phyloP scores from a whole-genome alignment of 2,329 filamentous ascomycete genomes.

The Conoideocrella luteorostrata region DNA sequence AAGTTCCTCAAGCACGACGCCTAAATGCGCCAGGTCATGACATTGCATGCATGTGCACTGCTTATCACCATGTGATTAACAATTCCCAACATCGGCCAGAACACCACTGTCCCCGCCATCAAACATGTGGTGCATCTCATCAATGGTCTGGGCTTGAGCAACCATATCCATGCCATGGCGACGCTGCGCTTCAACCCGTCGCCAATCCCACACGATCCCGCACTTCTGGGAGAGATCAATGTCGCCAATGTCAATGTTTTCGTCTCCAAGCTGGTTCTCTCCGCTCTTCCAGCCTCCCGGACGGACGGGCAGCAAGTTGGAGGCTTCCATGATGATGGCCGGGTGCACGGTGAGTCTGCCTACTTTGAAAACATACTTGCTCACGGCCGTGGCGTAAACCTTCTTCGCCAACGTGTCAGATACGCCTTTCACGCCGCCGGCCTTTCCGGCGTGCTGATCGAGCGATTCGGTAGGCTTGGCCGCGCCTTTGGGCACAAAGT shows the following conservation, averaged over 20 bases:
- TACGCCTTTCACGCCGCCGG: slow-evolving; percentile 29
- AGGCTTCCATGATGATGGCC: slow-evolving; percentile 63
- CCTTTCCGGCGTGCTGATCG: slow-evolving; percentile 36
- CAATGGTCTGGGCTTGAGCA: no score
- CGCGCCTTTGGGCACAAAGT: slow-evolving; percentile 60
- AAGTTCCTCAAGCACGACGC: no score
- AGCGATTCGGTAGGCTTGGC: slow-evolving; percentile 50
- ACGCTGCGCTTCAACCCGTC: no score
- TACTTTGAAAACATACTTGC: slow-evolving; percentile 78
- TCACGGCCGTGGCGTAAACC: slow-evolving; percentile 64
- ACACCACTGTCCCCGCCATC: no score
- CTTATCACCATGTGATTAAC: no score
- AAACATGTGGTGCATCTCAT: no score
- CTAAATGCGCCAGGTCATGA: no score
- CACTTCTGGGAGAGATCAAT: no score
- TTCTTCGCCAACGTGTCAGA: slow-evolving; percentile 50
- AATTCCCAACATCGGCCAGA: no score
- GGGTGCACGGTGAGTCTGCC: slow-evolving; percentile 79
- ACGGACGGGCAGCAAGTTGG: slow-evolving; percentile 65
- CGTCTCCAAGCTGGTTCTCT: slow-evolving; percentile 20
- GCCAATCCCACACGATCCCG: no score
- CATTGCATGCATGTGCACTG: no score
- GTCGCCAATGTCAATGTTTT: slow-evolving; percentile 1
- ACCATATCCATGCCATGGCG: no score
- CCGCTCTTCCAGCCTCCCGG: slow-evolving; percentile 58